Evolutionary conservation across 106 monocot species (phyloP), one percentile per base, ranked within the genome.

Genomic region (Acanthochlamys bracteata): DNA sequence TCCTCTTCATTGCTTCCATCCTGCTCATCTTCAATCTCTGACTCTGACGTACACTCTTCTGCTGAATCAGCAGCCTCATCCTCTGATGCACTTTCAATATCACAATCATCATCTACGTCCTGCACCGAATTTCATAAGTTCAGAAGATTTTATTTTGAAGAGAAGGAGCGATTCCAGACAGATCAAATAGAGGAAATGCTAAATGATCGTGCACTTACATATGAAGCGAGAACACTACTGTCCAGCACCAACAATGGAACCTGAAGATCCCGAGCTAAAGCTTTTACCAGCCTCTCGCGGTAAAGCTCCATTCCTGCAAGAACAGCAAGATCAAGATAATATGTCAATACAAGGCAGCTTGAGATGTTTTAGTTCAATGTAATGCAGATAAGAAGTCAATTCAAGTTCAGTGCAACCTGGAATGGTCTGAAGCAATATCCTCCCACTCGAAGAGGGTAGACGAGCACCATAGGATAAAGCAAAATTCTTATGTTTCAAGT

Each of bases 341-440:
- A 45, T 7, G 43, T 9, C 13, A 45, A 45, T 45, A 9, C 43
- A 9, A 45, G 43, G 7, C 43, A 45, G 43, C 43, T 45, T 45
- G 43, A 45, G 43, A 45, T 45, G 43, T 45, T 45, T 45, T 7
- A 7, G 13, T 45, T 45, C 43, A 45, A n/a, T n/a, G n/a, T n/a
- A n/a, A n/a, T n/a, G n/a, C n/a, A n/a, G n/a, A n/a, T n/a, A n/a
- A n/a, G n/a, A n/a, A n/a, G n/a, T n/a, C 25, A 43, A 19, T 11
- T 53, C 7, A 0, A 57, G 11, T 7, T 23, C 3, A 64, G 41
- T 58, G 52, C 21, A 67, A 96, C 96, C 96, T 83, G 91, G 82
- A 42, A 75, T 42, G 22, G 85, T 83, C 39, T 85, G 87, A 60
- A 96, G 91, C 67, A 96, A 79, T 74, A 96, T 96, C 53, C 91